These are phyloP conservation scores for Brassica hybrid DNA, from an alignment of 441 rosid genomes.

Conservation along the genomic window DNA sequence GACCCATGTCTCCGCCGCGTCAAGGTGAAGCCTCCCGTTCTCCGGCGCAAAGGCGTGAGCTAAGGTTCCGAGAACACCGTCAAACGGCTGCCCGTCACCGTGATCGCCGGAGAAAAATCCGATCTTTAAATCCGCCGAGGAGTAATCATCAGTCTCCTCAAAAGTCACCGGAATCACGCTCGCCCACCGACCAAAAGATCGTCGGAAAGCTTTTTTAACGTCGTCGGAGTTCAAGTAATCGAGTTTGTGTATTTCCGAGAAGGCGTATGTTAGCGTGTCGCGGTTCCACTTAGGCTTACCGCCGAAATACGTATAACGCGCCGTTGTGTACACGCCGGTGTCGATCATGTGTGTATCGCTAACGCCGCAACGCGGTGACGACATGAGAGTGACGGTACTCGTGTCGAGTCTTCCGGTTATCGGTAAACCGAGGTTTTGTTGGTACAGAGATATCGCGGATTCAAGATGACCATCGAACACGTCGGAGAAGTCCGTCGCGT, in stretches of 20 bases:
- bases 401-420: conserved; percentile 70
- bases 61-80: conserved; percentile 78
- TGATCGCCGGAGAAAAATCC: conserved; percentile 70
- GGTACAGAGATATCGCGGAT: conserved; percentile 62
- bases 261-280: conserved; percentile 58
- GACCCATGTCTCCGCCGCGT: conserved; percentile 80
- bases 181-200: conserved; percentile 76
- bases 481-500: conserved; percentile 50
- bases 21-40: conserved; percentile 80
- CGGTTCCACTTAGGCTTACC: conserved; percentile 77
- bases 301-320: conserved; percentile 62
- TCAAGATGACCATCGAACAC: conserved; percentile 62
- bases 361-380: conserved; percentile 85
- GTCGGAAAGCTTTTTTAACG: conserved; percentile 49
- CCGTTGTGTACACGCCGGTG: conserved; percentile 42
- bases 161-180: conserved; percentile 72
- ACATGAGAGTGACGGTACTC: conserved; percentile 59
- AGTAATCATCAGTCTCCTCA: conserved; percentile 48
- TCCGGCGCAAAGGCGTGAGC: conserved; percentile 89
- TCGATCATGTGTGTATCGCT: conserved; percentile 46
- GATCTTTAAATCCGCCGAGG: conserved; percentile 61
- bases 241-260: conserved; percentile 56
- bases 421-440: conserved; percentile 63
- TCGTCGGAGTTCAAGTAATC: conserved; percentile 53
- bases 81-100: conserved; percentile 86